Conservation (phyloP, 192 early-diverging fungal species). For the Coemansia sp. region DNA sequence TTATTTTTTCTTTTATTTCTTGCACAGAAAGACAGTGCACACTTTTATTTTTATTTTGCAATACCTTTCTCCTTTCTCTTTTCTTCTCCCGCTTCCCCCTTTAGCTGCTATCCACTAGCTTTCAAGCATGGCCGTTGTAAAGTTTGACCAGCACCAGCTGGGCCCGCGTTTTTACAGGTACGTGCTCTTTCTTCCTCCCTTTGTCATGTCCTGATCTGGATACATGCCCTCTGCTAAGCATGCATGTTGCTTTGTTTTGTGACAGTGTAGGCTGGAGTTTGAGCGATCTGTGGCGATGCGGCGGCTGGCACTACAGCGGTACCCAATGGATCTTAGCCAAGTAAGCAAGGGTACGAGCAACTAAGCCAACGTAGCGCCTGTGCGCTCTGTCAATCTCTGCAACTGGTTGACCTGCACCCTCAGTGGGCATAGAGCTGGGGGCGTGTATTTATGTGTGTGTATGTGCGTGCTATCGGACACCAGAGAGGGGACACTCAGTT, state of each 20-base stretch:
- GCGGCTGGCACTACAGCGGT: conserved; percentile 45
- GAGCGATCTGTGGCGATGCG: conserved; percentile 53
- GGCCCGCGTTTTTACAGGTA: conserved; percentile 55
- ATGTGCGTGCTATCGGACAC: background rate
- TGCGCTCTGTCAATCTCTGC: conserved; percentile 1
- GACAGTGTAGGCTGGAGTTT: conserved; percentile 44
- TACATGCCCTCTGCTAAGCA: background rate
- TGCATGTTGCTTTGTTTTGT: background rate
- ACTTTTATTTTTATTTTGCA: no score
- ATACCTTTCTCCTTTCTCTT: background rate
- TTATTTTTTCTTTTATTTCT: background rate
- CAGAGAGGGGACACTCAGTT: background rate
- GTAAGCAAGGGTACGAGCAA: conserved; percentile 48
- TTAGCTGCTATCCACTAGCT: background rate
- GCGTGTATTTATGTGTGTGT: background rate
- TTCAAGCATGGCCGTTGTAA: conserved; percentile 20
- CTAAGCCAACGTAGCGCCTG: background rate
- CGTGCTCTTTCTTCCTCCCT: background rate
- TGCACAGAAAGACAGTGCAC: background rate
- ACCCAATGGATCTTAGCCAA: conserved; percentile 28
- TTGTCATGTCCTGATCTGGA: background rate
- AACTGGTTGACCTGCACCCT: background rate
- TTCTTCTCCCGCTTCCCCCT: background rate
- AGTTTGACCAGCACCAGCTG: conserved; percentile 45
- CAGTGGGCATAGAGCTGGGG: background rate